Evolutionary conservation across 305 asterid species (phyloP), one percentile per base, ranked within the genome.

Genomic region (Petunia hybrid): DNA sequence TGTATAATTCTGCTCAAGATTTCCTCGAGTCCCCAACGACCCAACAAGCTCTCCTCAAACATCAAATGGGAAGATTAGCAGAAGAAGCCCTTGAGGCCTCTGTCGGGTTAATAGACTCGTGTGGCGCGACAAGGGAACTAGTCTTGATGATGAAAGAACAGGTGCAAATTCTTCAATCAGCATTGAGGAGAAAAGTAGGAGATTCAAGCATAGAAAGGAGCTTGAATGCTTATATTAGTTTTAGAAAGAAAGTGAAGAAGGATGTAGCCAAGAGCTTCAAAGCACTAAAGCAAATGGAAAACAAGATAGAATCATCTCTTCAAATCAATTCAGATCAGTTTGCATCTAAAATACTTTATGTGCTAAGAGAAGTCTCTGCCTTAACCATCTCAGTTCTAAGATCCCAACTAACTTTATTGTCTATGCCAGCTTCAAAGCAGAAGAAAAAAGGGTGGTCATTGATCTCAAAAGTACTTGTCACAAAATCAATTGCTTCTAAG

Each of bases 111-210:
- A 84, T 93, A 3, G 97, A 93, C 75, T 90, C 90, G 2, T 92
- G 94, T 84, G 83, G 82, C 67, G 45, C 66, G 8, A 84, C 92
- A 8, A 81, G 78, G 31, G 97, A 90, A 8, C 69, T 92, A 38
- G 84, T 80, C 35, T 85, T 75, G 36, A 80, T 59, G 80, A 85
- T 92, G 45, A 89, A 76, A 66, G 90, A 88, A 75, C 80, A 81
- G 42, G 84, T 86, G 1, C 92, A 79, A 55, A 81, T 82, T 60
- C 92, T 92, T 42, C 94, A 93, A 78, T 91, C 97, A 2, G 90
- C 93, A 0, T 57, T 93, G 8, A 83, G 95, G 12, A 85, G 95
- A 13, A 92, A 88, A 85, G 90, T 91, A 5, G 82, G 80, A 36
- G 88, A 86, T 53, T 68, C 88, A 5, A 66, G 81, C 84, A 70